Evolutionary conservation across 2,329 filamentous ascomycete species (phyloP), one percentile per base, ranked within the genome.

Genomic region (Scedosporium aurantiacum): DNA sequence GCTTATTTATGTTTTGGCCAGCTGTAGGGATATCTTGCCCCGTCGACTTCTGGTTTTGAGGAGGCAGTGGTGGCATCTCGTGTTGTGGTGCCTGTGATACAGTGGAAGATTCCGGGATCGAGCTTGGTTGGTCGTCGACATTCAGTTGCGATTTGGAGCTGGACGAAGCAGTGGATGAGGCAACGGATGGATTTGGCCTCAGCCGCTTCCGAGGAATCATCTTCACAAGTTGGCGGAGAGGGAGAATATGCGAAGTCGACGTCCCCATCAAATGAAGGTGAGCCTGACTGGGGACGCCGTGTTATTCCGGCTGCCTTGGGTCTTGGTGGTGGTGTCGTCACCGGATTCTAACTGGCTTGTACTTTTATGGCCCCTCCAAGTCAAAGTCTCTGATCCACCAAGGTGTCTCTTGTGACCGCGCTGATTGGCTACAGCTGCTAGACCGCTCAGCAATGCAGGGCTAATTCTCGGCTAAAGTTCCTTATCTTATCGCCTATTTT

Each of bases 401-500:
- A 5, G n/a, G 16, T 47, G 43, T 14, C 8, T 14, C n/a, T 47
- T 23, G 21, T 47, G 43, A 4, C 1, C n/a, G 16, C 6, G n/a
- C 6, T 47, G 43, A 47, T 47, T 47, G 43, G 43, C 16, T 10
- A 5, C 16, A 47, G 43, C 14, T 4, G 32, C n/a, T n/a, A 12
- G 43, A 47, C 16, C 21, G n/a, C 43, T 47, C 16, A 47, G 18
- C 18, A 54, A 27, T 37, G 7, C 23, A 54, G 1, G 50, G 50
- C 50, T 54, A 21, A 54, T 54, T 54, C n/a, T 54, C 50, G 50
- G 50, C 50, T 54, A 40, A 37, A 60, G 10, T 28, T 41, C 6
- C 50, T 41, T 64, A 64, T 65, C 63, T 65, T 65, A 65, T 65
- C 64, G 28, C 1, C 14, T 21, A 10, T 21, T 52, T 47, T 54